phyloP scores from a whole-genome alignment of 495 filamentous ascomycete genomes.

The Cercophora scortea region DNA sequence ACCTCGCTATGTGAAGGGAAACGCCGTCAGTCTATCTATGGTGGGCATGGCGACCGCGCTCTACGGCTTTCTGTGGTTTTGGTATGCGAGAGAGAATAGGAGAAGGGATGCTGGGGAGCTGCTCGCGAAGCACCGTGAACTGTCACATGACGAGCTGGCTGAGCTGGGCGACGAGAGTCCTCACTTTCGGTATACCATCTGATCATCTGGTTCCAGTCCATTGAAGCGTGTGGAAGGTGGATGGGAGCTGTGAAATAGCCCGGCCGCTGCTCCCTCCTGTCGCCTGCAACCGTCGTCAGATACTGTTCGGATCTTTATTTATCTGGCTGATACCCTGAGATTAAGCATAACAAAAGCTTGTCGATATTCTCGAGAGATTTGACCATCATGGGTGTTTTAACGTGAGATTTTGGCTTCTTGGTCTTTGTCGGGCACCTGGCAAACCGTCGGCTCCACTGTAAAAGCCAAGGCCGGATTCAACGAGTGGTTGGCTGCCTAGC shows the following conservation, averaged over 20 bases:
- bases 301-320: too few species aligned
- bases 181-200: constrained; percentile 50
- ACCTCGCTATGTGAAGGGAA: constrained; percentile 44
- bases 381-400: too few species aligned
- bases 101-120: constrained; percentile 45
- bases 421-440: too few species aligned
- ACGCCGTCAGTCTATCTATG: constrained; percentile 47
- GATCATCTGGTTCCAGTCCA: constrained; percentile 4
- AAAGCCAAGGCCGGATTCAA: too few species aligned
- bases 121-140: constrained; percentile 44
- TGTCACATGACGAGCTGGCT: constrained; percentile 57
- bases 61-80: constrained; percentile 47
- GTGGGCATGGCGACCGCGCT: constrained; percentile 39
- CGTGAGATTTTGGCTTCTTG: too few species aligned
- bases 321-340: too few species aligned
- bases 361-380: background rate
- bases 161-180: constrained; percentile 66
- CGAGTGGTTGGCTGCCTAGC: background rate
- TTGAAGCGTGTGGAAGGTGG: background rate
- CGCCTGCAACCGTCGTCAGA: too few species aligned
- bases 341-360: background rate
- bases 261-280: too few species aligned
- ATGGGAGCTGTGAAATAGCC: too few species aligned
- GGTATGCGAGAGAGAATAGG: constrained; percentile 47
- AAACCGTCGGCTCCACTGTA: background rate